Conservation (phyloP, 2,329 filamentous ascomycete species). For the Phyllosticta citriasiana region DNA sequence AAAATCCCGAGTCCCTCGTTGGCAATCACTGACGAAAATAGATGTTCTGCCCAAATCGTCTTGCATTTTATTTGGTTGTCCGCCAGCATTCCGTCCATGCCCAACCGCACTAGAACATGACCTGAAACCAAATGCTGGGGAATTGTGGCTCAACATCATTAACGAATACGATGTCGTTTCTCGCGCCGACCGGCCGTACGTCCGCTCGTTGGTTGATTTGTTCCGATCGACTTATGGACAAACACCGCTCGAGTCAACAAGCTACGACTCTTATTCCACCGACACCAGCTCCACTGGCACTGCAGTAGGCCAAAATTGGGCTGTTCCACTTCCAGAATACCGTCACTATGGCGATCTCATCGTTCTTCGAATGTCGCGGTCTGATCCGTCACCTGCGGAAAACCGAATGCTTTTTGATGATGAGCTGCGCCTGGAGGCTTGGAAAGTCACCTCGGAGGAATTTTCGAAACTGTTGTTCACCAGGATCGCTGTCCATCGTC, state of each 20-base stretch:
- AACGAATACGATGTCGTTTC: constrained; percentile 7
- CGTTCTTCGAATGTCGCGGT: neutral
- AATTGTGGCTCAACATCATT: constrained; percentile 3
- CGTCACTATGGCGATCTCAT: neutral
- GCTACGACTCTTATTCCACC: neutral
- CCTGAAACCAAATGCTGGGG: neutral
- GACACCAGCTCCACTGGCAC: neutral
- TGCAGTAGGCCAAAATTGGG: neutral
- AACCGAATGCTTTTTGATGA: neutral
- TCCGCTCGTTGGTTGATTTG: constrained; percentile 5
- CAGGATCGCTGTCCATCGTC: neutral
- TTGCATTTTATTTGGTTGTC: too few relatives aligned
- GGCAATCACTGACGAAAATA: too few relatives aligned
- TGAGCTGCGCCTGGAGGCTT: neutral
- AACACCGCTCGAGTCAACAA: neutral
- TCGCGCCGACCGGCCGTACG: constrained; percentile 3
- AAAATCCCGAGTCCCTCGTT: too few relatives aligned
- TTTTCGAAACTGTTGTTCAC: neutral
- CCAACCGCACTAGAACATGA: neutral
- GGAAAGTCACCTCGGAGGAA: neutral
- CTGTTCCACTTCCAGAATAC: neutral
- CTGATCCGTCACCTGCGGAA: neutral
- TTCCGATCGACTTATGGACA: neutral
- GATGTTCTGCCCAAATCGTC: too few relatives aligned
- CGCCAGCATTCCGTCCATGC: too few relatives aligned